Evolutionary conservation across 2,329 filamentous ascomycete species (phyloP).

Genomic region (Aureobasidium zeae): DNA sequence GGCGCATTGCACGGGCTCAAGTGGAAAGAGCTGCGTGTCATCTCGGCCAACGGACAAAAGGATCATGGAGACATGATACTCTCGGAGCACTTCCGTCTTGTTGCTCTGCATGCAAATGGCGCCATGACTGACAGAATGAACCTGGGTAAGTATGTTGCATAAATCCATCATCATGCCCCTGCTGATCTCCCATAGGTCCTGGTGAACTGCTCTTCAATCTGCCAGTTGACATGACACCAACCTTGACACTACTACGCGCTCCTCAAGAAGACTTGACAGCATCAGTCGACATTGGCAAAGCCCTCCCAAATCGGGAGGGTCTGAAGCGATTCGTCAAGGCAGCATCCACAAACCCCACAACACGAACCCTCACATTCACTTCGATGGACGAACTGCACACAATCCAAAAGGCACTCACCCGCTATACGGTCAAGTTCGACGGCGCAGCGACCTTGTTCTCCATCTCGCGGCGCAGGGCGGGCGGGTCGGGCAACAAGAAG

Average conservation of each 20-base stretch:
- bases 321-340: constrained; percentile 55
- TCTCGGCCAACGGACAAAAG: constrained; percentile 55
- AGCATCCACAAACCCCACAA: constrained; percentile 49
- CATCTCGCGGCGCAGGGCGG: constrained; percentile 65
- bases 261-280: constrained; percentile 70
- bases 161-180: too few species aligned
- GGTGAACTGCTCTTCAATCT: constrained; percentile 40
- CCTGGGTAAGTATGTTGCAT: constrained; percentile 44
- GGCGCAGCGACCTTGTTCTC: constrained; percentile 60
- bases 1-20: constrained; percentile 35
- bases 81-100: constrained; percentile 65
- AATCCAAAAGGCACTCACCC: constrained; percentile 72
- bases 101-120: constrained; percentile 66
- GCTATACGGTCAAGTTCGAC: constrained; percentile 55
- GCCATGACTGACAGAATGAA: constrained; percentile 79
- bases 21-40: constrained; percentile 61
- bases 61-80: constrained; percentile 59
- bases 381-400: constrained; percentile 53
- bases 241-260: constrained; percentile 59
- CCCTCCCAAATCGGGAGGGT: constrained; percentile 44
- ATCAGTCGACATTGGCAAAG: constrained; percentile 47
- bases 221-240: constrained; percentile 38
- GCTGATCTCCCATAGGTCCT: constrained; percentile 29
- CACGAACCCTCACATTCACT: constrained; percentile 54
- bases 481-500: constrained; percentile 88